Base-by-base conservation (phyloP, 306 rosid genomes). In the Chamaecrista fasciculata region DNA sequence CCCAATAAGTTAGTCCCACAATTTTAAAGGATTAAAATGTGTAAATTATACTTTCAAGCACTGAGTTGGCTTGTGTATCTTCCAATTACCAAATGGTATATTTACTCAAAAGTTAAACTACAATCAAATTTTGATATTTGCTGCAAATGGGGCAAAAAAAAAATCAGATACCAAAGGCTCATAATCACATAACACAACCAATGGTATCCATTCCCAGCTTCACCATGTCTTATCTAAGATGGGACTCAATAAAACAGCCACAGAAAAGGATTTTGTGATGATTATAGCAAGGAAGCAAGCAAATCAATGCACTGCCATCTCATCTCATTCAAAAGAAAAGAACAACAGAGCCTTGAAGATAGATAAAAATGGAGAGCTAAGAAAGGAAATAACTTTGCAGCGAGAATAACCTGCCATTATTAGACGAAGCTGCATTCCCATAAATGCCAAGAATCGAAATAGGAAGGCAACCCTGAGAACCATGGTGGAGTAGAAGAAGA, bases 331-430 rank as follows among this genome's bases (percentile, higher is more conserved):
- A 67, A n/a, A 51, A 21, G 62, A 76, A 79, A 48, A 16, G 62
- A 11, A 62, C n/a, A n/a, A n/a, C n/a, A n/a, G n/a, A 11, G 39
- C 67, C 58, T 11, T 18, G 23, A 48, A 53, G 68, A 43, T 43
- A 44, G 66, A 39, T 55, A 37, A 14, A 7, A 73, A 69, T 74
- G 53, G 58, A 39, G 15, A 66, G 47, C 25, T 47, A 46, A 73
- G 67, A 62, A 75, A 66, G 69, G 66, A 79, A 81, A 48, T 69
- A 77, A 43, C 68, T 68, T 75, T 74, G 4, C 16, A 69, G 59
- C 10, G 71, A 76, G n/a, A 79, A 95, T 70, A 56, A 94, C 97
- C 99, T 65, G 99, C 95, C 83, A 84, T 84, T 76, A 69, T 72
- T 21, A 62, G 37, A 69, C 84, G 91, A 60, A 86, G 80, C 59